Evolutionary conservation across 139 green algal species (phyloP), one percentile per base, ranked within the genome.

Genomic region (Volvox reticuliferus): DNA sequence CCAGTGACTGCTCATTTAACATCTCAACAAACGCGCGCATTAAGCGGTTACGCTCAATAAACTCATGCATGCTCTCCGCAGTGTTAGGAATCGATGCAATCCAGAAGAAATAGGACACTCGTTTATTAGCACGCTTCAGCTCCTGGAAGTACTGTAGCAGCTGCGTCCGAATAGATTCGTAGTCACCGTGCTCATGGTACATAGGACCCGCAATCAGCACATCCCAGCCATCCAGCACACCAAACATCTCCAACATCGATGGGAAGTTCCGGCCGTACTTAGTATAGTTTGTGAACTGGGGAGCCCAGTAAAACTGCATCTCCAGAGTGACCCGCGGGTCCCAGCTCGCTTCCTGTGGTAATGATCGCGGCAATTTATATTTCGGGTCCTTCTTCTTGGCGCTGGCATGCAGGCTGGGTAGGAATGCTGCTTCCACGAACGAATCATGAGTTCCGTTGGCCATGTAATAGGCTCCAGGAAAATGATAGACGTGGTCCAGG

Each of bases 381-480:
- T 16, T 26, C 1, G 81, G 81, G 19, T 62, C 18, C 30, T 3
- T 19, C 14, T n/a, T n/a, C 32, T 33, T 76, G 30, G n/a, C 30
- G 2, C 24, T 22, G 30, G 61, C 30, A 12, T 77, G 61, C n/a
- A 76, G 32, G 81, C 61, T 77, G 61, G 81, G 81, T 63, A 77
- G 61, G 17, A 77, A 30, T 1, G 22, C 20, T 0, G 2, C 2
- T n/a, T 87, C 81, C 61, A 87, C 81, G 21, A 87, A 87, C 81
- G 75, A 55, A 24, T 87, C 81, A 63, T 87, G 61, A 12, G 81
- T 87, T 62, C 81, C 81, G 19, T 87, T 87, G 28, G 81, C 62
- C 61, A 77, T 77, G 62, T 77, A 87, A n/a, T 87, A 87, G 26
- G 50, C 79, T 13, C 79, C 79, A 0, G 79, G 79, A 44, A 73